Conservation (phyloP, 352 stramenopile species). For the Globisporangium okanoganense region DNA sequence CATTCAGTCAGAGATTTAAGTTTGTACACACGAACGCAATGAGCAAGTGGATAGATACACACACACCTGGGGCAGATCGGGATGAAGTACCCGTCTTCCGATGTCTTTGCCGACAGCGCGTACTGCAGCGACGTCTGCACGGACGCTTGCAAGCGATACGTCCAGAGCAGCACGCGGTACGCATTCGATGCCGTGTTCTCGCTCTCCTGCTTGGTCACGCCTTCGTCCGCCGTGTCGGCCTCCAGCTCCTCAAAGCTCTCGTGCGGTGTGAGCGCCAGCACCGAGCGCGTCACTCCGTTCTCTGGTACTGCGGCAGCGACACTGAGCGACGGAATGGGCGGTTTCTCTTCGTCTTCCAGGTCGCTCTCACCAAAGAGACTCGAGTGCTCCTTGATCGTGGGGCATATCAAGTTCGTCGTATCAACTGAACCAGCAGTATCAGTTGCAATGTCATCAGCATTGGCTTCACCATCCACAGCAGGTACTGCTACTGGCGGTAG, state of each 20-base stretch:
- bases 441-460: neutral
- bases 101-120: constrained; percentile 72
- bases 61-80: constrained; percentile 66
- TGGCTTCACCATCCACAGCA: neutral
- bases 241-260: constrained; percentile 76
- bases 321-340: constrained; percentile 17
- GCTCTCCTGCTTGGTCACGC: constrained; percentile 67
- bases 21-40: neutral
- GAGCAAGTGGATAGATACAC: neutral
- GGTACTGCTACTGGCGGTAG: constrained; percentile 19
- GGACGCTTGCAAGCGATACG: constrained; percentile 69
- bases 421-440: neutral
- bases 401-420: neutral
- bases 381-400: constrained; percentile 13
- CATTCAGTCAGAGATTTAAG: neutral
- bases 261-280: constrained; percentile 21
- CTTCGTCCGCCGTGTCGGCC: constrained; percentile 36
- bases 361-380: constrained; percentile 21
- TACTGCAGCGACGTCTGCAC: constrained; percentile 74
- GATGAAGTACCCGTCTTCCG: constrained; percentile 79
- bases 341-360: constrained; percentile 30
- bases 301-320: neutral
- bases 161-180: constrained; percentile 76
- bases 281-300: neutral
- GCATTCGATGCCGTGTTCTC: constrained; percentile 69